Evolutionary conservation across 164 flowering plant genomes (phyloP).

Genomic region (Vitis labrusca): DNA sequence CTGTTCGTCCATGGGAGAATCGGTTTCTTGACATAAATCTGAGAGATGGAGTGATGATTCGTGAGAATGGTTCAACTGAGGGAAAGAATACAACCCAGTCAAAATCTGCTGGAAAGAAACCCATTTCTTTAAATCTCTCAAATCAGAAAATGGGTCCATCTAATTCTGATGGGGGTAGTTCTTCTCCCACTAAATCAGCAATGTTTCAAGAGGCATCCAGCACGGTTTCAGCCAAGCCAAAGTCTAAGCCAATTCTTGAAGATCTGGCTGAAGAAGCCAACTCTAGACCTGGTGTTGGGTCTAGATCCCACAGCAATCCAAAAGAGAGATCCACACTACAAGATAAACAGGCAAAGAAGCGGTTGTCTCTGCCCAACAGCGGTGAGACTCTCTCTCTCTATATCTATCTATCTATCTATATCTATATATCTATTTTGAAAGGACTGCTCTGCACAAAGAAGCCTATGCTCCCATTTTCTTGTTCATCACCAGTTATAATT

Average conservation of each 20-base stretch:
- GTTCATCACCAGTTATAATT: neutral
- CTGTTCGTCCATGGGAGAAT: slow-evolving; percentile 98
- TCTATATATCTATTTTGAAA: neutral
- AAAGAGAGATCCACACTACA: slow-evolving; percentile 60
- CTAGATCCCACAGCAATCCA: slow-evolving; percentile 84
- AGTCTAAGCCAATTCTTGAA: slow-evolving; percentile 43
- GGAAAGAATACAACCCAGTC: slow-evolving; percentile 34
- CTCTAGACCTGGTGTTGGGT: slow-evolving; percentile 33
- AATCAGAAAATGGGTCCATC: slow-evolving; percentile 58
- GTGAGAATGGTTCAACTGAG: slow-evolving; percentile 50
- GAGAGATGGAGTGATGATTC: slow-evolving; percentile 67
- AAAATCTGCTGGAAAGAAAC: slow-evolving; percentile 49
- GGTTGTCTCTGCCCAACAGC: slow-evolving; percentile 69
- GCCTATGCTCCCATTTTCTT: neutral
- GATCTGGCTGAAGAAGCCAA: slow-evolving; percentile 51
- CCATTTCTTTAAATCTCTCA: slow-evolving; percentile 31
- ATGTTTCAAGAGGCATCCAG: slow-evolving; percentile 38
- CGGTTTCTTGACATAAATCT: slow-evolving; percentile 78
- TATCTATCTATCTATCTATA: slow-evolving; percentile 1
- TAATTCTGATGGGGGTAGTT: slow-evolving; percentile 67
- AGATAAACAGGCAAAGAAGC: slow-evolving; percentile 57
- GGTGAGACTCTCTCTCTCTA: slow-evolving; percentile 41
- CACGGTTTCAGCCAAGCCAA: slow-evolving; percentile 34
- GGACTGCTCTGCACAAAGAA: neutral
- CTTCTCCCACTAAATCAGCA: slow-evolving; percentile 60